phyloP scores from a whole-genome alignment of 2,329 filamentous ascomycete genomes.

The Aspergillus quadricinctus region DNA sequence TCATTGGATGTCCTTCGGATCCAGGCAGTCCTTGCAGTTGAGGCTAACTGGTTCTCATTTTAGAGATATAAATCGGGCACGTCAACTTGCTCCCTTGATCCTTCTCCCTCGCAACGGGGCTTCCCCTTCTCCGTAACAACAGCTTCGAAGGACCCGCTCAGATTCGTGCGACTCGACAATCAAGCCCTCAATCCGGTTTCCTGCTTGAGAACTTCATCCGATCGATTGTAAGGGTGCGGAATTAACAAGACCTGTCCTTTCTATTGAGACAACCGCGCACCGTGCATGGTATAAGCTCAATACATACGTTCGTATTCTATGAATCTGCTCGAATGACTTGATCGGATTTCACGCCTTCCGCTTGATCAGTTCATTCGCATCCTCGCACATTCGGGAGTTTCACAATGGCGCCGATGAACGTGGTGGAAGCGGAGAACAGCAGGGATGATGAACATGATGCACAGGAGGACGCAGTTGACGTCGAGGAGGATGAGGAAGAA shows the following conservation, averaged over 20 bases:
- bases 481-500: constrained; percentile 34
- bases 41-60: not conserved
- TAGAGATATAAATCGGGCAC: not conserved
- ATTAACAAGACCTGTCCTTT: not conserved
- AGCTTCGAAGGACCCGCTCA: not conserved
- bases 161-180: not conserved
- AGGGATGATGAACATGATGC: constrained; percentile 27
- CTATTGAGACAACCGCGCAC: no score
- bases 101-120: not conserved
- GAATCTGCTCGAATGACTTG: not conserved
- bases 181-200: not conserved
- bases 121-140: not conserved
- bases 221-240: not conserved
- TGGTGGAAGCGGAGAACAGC: constrained; percentile 19
- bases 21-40: not conserved
- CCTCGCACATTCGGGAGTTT: not conserved
- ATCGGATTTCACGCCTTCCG: not conserved
- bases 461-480: constrained; percentile 27
- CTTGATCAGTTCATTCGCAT: constrained; percentile 1
- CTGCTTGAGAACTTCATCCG: not conserved
- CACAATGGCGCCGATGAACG: constrained; percentile 23
- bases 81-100: not conserved
- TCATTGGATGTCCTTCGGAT: not conserved
- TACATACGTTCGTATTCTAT: not conserved
- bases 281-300: not conserved